These are phyloP conservation scores for Spongiforma sp. DNA, from an alignment of 1,284 basidiomycete species.

Conservation along the genomic window DNA sequence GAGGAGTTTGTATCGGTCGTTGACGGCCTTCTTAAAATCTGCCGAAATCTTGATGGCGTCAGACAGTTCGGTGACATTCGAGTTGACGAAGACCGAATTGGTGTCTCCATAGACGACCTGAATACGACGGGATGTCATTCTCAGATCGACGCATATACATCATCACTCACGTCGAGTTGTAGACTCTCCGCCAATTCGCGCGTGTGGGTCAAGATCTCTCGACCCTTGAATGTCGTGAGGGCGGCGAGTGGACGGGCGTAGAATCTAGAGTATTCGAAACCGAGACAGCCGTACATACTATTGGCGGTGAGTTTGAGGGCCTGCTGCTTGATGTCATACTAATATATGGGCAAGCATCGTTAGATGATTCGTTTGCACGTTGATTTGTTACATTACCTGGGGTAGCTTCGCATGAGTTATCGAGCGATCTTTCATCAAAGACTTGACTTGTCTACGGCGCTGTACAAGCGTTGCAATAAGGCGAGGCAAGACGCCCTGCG, in stretches of 20 bases:
- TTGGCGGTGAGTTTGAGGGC: slow-evolving; percentile 99
- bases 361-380: neutral
- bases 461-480: slow-evolving; percentile 96
- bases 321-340: slow-evolving; percentile 98
- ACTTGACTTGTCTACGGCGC: slow-evolving; percentile 91
- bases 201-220: slow-evolving; percentile 96
- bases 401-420: slow-evolving; percentile 79
- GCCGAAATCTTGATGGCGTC: slow-evolving; percentile 92
- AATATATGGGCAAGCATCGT: slow-evolving; percentile 13
- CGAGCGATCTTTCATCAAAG: slow-evolving; percentile 91
- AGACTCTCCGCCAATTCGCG: slow-evolving; percentile 92
- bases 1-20: slow-evolving; percentile 93
- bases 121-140: neutral
- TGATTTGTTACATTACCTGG: slow-evolving; percentile 64
- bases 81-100: slow-evolving; percentile 99
- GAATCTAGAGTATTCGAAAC: slow-evolving; percentile 97
- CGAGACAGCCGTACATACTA: slow-evolving; percentile 99
- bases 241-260: slow-evolving; percentile 97
- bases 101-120: slow-evolving; percentile 99
- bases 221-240: slow-evolving; percentile 97
- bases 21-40: slow-evolving; percentile 95
- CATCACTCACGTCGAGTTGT: slow-evolving; percentile 76
- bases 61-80: slow-evolving; percentile 86
- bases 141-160: neutral
- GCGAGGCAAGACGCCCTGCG: slow-evolving; percentile 91